A percentile compares a stretch with the other conserved stretches of the same genome.
Evolutionary conservation across 192 early-diverging fungal genomes (phyloP).

Genomic region (Geranomyces variabilis): DNA sequence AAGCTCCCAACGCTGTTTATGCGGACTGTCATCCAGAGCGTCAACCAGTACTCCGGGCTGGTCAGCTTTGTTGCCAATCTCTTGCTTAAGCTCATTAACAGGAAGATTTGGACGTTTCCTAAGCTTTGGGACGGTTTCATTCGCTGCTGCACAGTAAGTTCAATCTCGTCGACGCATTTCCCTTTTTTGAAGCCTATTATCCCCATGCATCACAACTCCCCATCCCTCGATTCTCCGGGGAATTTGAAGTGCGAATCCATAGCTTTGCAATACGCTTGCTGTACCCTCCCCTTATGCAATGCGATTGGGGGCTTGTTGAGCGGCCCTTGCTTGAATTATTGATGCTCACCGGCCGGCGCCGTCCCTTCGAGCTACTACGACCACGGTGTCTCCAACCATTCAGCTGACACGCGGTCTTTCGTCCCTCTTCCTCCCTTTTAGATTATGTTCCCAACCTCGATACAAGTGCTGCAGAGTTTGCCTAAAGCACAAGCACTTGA

Average conservation of each 20-base stretch:
- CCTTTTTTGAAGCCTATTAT: slow-evolving; percentile 2
- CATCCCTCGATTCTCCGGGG: not conserved
- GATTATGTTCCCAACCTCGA: slow-evolving; percentile 34
- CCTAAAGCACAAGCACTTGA: slow-evolving; percentile 20
- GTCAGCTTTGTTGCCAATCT: slow-evolving; percentile 62
- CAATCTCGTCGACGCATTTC: too few species aligned
- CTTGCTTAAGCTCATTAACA: slow-evolving; percentile 62
- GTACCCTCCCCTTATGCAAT: too few species aligned
- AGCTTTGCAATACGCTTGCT: not conserved
- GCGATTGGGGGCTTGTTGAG: too few species aligned
- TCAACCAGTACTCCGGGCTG: slow-evolving; percentile 66
- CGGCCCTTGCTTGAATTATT: not conserved
- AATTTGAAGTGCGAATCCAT: not conserved
- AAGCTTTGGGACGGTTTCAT: slow-evolving; percentile 81
- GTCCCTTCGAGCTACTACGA: too few species aligned
- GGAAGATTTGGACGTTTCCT: slow-evolving; percentile 68
- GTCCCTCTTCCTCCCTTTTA: not conserved
- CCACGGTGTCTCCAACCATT: too few species aligned
- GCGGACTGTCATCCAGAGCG: slow-evolving; percentile 72
- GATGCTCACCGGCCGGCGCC: not conserved
- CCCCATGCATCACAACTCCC: not conserved
- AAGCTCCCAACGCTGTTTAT: slow-evolving; percentile 75
- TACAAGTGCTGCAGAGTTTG: slow-evolving; percentile 23
- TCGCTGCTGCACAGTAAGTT: slow-evolving; percentile 58
- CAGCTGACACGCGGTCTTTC: not conserved